These are phyloP conservation scores for Taphrina populina DNA, from an alignment of 1,139 yeast species.

Conservation along the genomic window DNA sequence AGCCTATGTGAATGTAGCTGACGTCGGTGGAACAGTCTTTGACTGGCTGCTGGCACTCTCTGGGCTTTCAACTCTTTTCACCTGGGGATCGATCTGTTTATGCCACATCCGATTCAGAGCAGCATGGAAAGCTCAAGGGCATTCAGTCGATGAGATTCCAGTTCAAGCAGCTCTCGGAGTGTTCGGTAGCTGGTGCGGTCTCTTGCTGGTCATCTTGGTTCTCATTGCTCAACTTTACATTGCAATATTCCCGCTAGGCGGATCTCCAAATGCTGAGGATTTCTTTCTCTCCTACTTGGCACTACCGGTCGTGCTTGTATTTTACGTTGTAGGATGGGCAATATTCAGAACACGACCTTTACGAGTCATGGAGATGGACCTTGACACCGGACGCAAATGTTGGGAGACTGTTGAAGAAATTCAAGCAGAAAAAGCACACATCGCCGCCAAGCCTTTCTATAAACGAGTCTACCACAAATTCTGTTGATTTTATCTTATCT, in stretches of 20 bases:
- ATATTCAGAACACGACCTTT: constrained; percentile 16
- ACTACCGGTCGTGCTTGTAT: constrained; percentile 53
- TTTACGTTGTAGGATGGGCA: constrained; percentile 46
- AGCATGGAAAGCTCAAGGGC: constrained; percentile 67
- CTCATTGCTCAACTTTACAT: constrained; percentile 80
- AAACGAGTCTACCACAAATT: constrained; percentile 6
- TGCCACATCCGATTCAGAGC: constrained; percentile 77
- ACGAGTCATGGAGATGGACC: constrained; percentile 12
- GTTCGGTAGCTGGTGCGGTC: constrained; percentile 67
- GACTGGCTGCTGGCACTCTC: constrained; percentile 80
- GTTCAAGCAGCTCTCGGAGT: constrained; percentile 69
- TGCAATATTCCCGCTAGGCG: constrained; percentile 68
- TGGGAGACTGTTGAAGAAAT: constrained; percentile 20
- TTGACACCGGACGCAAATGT: constrained; percentile 13
- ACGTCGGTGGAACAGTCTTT: constrained; percentile 64
- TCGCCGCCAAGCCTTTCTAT: not conserved
- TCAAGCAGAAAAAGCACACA: constrained; percentile 5
- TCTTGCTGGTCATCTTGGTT: constrained; percentile 60
- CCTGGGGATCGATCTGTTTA: constrained; percentile 77
- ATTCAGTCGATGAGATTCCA: constrained; percentile 64
- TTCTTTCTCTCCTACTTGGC: constrained; percentile 61
- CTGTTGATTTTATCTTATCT: not conserved
- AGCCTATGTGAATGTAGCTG: constrained; percentile 66
- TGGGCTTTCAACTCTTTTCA: constrained; percentile 77
- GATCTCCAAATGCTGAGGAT: constrained; percentile 44